phyloP scores from a whole-genome alignment of 192 early-diverging fungal species.

The Funneliformis mosseae region DNA sequence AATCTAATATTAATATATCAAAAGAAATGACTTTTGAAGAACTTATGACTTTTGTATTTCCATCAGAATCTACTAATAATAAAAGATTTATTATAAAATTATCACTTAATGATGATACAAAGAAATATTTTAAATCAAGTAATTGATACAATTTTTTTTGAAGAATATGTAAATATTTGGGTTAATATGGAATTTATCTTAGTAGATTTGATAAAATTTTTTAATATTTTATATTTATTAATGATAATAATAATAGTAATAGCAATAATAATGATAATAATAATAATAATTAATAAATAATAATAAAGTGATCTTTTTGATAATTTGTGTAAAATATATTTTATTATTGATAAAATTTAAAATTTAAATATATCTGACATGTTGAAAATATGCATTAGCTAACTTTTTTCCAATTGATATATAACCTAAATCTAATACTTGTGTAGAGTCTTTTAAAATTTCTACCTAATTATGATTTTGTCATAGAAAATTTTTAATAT shows the following conservation, averaged over 20 bases:
- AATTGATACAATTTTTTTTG: background rate
- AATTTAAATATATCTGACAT: background rate
- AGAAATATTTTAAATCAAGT: background rate
- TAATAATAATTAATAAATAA: too few species aligned
- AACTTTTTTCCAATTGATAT: background rate
- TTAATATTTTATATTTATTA: too few species aligned
- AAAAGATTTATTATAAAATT: background rate
- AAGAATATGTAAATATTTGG: background rate
- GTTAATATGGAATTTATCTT: background rate
- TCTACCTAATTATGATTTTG: background rate
- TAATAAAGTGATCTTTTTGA: too few species aligned
- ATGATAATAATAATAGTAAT: too few species aligned
- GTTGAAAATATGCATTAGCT: background rate
- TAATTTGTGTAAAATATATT: background rate
- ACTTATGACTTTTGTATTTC: background rate
- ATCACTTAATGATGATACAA: background rate
- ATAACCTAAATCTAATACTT: conserved; percentile 1
- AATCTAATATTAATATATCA: background rate
- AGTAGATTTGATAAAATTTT: too few species aligned
- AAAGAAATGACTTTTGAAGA: background rate
- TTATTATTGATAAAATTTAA: background rate
- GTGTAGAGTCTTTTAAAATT: background rate
- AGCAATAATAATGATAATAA: too few species aligned
- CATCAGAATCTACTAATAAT: background rate
- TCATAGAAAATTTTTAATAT: background rate